Conservation (phyloP, 2,329 filamentous ascomycete species). For the Penicillium palitans region DNA sequence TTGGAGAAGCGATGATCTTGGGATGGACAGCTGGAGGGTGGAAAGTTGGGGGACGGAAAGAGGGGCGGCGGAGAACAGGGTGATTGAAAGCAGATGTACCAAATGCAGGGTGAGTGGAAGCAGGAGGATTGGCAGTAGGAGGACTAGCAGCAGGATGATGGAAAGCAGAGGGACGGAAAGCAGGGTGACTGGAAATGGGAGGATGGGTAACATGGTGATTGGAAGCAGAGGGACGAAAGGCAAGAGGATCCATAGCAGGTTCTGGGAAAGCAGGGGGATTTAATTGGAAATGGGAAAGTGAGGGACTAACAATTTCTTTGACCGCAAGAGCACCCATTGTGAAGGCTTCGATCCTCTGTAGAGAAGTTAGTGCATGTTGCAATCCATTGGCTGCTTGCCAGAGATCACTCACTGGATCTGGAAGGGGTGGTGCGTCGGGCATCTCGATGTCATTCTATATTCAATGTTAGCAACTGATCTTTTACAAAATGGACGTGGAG, state of each 20-base stretch:
- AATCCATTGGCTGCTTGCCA: not conserved
- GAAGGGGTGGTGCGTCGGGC: constrained; percentile 18
- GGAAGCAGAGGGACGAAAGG: not conserved
- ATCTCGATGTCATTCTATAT: constrained; percentile 16
- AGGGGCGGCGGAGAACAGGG: not conserved
- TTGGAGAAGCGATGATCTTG: not conserved
- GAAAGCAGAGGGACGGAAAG: no score
- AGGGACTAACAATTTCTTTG: constrained; percentile 1
- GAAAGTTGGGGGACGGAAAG: not conserved
- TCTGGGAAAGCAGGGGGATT: not conserved
- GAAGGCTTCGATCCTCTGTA: not conserved
- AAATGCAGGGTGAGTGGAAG: no score
- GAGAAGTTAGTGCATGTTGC: not conserved
- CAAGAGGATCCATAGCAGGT: not conserved
- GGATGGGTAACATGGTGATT: not conserved
- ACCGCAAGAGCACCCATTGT: not conserved
- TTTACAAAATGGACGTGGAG: not conserved
- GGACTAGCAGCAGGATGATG: no score
- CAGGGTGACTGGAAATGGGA: no score
- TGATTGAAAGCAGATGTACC: not conserved
- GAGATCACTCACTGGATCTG: constrained; percentile 4
- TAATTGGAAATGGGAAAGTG: not conserved
- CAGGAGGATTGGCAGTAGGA: no score
- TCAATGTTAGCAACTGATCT: not conserved
- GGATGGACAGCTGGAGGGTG: not conserved